Conservation (phyloP, 257 asterid species). For the Solanum sejunctum region DNA sequence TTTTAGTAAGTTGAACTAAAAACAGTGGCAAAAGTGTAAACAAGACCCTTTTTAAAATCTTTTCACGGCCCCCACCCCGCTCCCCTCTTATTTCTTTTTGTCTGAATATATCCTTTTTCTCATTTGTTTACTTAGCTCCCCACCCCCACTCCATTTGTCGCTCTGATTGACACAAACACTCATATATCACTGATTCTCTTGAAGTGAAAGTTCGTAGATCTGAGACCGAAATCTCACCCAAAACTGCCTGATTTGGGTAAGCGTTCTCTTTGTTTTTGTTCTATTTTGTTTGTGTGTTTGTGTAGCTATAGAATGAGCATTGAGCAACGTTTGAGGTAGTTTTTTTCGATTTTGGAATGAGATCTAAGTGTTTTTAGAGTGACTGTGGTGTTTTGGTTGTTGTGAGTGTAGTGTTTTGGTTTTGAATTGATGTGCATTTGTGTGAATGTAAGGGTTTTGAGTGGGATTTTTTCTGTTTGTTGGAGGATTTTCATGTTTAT, state of each 20-base stretch:
- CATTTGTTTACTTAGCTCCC: background rate
- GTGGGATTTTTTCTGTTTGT: background rate
- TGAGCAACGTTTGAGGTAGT: background rate
- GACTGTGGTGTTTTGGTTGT: background rate
- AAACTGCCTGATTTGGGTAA: constrained; percentile 21
- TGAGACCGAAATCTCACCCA: background rate
- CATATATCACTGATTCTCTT: background rate
- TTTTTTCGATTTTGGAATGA: background rate
- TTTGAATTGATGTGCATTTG: constrained; percentile 3
- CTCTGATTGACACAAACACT: background rate
- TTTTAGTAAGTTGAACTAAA: background rate
- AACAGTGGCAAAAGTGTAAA: background rate
- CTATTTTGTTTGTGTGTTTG: background rate
- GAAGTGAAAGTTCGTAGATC: background rate
- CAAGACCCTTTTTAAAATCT: background rate
- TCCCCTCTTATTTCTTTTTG: background rate
- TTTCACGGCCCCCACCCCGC: background rate
- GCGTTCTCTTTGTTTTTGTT: constrained; percentile 15
- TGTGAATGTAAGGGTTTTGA: background rate
- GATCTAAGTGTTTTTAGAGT: constrained; percentile 10
- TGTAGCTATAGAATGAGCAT: background rate
- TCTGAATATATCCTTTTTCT: background rate
- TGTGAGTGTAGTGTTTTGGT: background rate
- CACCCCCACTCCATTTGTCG: background rate
- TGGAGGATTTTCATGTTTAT: no score